Base-by-base conservation (phyloP, 805 yeast species). In the fission yeast (Schizosaccharomyces pombe) region DNA sequence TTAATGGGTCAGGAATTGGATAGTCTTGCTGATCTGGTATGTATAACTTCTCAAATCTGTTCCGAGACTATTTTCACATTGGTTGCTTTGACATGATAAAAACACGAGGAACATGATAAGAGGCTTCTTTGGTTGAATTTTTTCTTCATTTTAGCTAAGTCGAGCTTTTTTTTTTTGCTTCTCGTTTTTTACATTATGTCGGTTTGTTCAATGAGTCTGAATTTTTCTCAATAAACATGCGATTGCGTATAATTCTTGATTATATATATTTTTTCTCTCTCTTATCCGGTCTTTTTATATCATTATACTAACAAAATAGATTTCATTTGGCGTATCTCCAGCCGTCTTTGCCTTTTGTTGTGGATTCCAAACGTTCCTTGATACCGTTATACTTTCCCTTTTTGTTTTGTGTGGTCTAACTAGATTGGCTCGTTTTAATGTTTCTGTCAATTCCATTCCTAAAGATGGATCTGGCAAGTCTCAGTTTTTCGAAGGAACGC, bases 1-100 rank as follows among this genome's bases (percentile, higher is more conserved):
- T 73, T 91, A 55, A 84, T 91, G 83, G 98, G 98, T 57, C 97
- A 91, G 68, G 98, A 91, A 69, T 76, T 91, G 62, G 98, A 91
- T 65, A 87, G 96, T 1, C 74, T 91, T 61, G 98, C 98, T 24
- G 98, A 91, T 68, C 76, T 91, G 62, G 76, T 89, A 43, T 22
- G 49, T 32, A n/a, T n/a, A n/a, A n/a, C n/a, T n/a, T n/a, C n/a
- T n/a, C n/a, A n/a, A n/a, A n/a, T n/a, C n/a, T n/a, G n/a, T n/a
- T n/a, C n/a, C n/a, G n/a, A n/a, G n/a, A n/a, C n/a, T n/a, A n/a
- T n/a, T n/a, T n/a, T n/a, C n/a, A n/a, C n/a, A n/a, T n/a, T n/a
- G n/a, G n/a, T n/a, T n/a, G n/a, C n/a, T n/a, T n/a, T n/a, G n/a
- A n/a, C n/a, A n/a, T n/a, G n/a, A n/a, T n/a, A n/a, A n/a, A n/a